Percentiles rank a stretch among this genome's conserved stretches.
Conservation (phyloP, 179 eudicot species). For the Spinacia oleracea region DNA sequence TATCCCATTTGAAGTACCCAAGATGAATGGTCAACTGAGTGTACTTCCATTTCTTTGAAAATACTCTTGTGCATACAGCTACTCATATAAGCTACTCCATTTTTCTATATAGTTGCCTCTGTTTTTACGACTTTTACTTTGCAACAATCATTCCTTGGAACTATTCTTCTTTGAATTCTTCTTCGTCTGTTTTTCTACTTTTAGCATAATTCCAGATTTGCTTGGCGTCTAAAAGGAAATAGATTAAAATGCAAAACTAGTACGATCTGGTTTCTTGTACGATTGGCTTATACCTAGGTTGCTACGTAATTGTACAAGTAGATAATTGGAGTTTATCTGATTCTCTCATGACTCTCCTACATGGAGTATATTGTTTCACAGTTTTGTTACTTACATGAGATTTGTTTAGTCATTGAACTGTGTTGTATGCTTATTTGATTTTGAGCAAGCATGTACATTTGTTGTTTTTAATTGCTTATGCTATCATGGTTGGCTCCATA, state of each 20-base stretch:
- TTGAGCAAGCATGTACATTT: not conserved
- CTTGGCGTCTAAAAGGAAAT: not conserved
- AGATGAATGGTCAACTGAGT: not conserved
- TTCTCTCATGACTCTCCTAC: not conserved
- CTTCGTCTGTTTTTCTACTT: not conserved
- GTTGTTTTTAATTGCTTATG: not conserved
- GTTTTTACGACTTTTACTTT: not conserved
- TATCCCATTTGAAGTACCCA: not conserved
- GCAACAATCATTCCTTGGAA: not conserved
- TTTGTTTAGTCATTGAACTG: not conserved
- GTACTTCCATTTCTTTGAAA: not conserved
- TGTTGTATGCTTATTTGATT: not conserved
- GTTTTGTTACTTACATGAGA: not conserved
- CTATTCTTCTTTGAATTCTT: not conserved
- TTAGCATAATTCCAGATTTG: not conserved
- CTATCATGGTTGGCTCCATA: not conserved
- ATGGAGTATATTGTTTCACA: not conserved
- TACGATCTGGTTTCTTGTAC: not conserved
- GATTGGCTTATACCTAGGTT: not conserved
- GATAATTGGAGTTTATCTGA: not conserved
- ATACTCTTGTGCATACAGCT: not conserved
- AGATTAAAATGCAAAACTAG: not conserved
- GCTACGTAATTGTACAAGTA: not conserved
- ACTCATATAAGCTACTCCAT: not conserved
- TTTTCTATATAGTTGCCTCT: not conserved